These are phyloP conservation scores for Ogataea corticis DNA, from an alignment of 805 yeast genomes.

Conservation along the genomic window DNA sequence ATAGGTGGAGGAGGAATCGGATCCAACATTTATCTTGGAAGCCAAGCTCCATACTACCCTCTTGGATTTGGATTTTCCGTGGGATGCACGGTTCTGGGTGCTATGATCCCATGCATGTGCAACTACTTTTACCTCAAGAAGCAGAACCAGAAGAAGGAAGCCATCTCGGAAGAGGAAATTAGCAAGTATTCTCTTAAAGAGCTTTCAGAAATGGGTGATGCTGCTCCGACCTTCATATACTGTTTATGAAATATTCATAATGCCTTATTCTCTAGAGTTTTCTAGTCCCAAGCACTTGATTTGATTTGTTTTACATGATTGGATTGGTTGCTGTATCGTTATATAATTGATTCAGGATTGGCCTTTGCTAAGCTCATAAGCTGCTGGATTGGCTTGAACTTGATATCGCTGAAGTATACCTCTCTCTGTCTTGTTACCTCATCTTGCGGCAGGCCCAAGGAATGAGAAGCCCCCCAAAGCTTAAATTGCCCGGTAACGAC, in stretches of 20 bases:
- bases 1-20: slow-evolving; percentile 28
- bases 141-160: slow-evolving; percentile 11
- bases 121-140: slow-evolving; percentile 15
- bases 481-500: not conserved
- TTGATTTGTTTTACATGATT: not conserved
- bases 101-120: slow-evolving; percentile 21
- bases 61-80: slow-evolving; percentile 22
- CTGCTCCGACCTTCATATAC: slow-evolving; percentile 41
- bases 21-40: slow-evolving; percentile 18
- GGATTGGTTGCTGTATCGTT: no score
- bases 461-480: slow-evolving; percentile 1
- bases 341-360: not conserved
- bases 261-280: no score
- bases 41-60: slow-evolving; percentile 21
- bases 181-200: slow-evolving; percentile 30
- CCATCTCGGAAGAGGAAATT: slow-evolving; percentile 19
- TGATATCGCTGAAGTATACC: not conserved
- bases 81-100: slow-evolving; percentile 21
- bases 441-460: not conserved
- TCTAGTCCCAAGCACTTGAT: no score
- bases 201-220: slow-evolving; percentile 42
- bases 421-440: not conserved
- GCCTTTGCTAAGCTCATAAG: not conserved
- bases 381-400: not conserved
- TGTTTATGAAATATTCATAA: no score